phyloP scores from a whole-genome alignment of 352 stramenopile species.

The Bremia lactucae region DNA sequence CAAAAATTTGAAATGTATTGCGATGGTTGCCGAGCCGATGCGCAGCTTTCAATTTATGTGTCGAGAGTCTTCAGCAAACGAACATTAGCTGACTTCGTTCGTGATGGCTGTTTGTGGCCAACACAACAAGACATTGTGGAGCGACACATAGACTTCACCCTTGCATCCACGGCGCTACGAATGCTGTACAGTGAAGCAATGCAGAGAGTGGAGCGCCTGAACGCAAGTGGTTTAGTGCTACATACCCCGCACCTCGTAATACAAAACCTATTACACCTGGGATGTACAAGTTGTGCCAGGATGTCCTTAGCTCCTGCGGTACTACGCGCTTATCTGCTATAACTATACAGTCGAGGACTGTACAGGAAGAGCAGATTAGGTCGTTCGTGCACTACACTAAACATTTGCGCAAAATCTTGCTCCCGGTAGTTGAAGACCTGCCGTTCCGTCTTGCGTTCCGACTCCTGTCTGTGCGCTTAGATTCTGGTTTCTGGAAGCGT shows the following conservation, averaged over 20 bases:
- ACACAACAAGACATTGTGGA: background rate
- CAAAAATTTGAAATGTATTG: background rate
- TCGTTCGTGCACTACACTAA: background rate
- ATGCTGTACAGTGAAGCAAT: background rate
- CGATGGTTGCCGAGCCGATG: background rate
- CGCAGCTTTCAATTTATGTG: background rate
- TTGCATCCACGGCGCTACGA: background rate
- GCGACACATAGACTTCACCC: background rate
- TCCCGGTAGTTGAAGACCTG: constrained; percentile 3
- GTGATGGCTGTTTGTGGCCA: background rate
- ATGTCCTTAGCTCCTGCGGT: background rate
- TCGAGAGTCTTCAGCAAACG: background rate
- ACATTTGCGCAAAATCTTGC: constrained; percentile 1
- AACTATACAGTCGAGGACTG: background rate
- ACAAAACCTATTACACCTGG: background rate
- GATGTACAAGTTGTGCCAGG: background rate
- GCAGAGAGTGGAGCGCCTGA: background rate
- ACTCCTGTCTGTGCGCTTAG: constrained; percentile 1
- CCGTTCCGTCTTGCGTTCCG: constrained; percentile 1
- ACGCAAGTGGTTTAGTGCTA: background rate
- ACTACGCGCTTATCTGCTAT: background rate
- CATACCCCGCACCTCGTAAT: background rate
- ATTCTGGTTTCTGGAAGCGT: constrained; percentile 2
- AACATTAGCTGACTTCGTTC: background rate
- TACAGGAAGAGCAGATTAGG: background rate